Percentiles rank a stretch among this genome's conserved stretches.
These are phyloP conservation scores for Sugiyamaella castrensis DNA, from an alignment of 1,139 yeast species.

Conservation along the genomic window DNA sequence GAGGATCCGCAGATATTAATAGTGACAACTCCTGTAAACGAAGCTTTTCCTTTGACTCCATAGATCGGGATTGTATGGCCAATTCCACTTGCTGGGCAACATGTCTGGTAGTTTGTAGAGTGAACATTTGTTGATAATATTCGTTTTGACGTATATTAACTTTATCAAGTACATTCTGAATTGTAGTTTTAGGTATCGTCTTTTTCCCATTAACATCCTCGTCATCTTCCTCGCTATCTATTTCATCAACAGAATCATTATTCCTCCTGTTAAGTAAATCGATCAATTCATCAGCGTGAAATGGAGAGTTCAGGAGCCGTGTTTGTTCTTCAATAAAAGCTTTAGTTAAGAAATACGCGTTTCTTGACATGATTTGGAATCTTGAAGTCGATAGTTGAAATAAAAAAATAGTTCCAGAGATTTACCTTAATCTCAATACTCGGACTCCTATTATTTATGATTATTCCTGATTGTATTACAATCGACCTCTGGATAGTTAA, in stretches of 20 bases:
- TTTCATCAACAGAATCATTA: constrained; percentile 1
- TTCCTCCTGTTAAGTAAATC: background rate
- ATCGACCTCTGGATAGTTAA: no score
- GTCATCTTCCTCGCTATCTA: constrained; percentile 5
- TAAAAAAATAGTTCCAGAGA: no score
- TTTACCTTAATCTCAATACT: no score
- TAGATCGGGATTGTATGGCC: background rate
- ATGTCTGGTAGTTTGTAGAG: constrained; percentile 25
- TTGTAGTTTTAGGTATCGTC: constrained; percentile 3
- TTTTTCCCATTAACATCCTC: constrained; percentile 9
- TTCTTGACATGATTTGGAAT: no score
- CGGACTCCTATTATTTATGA: no score
- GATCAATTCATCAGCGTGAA: constrained; percentile 4
- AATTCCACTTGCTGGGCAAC: constrained; percentile 22
- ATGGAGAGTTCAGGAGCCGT: constrained; percentile 17
- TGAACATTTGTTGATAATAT: constrained; percentile 22
- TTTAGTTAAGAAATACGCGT: constrained; percentile 10
- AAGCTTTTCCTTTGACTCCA: constrained; percentile 10
- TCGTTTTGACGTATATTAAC: constrained; percentile 19
- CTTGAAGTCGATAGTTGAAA: no score
- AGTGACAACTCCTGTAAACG: constrained; percentile 7
- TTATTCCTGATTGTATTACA: no score
- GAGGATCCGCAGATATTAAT: constrained; percentile 16
- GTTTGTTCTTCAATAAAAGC: constrained; percentile 24
- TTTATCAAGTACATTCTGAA: constrained; percentile 19